Conservation (phyloP, 345 rosid genomes). For the Cardiospermum halicacabum region DNA sequence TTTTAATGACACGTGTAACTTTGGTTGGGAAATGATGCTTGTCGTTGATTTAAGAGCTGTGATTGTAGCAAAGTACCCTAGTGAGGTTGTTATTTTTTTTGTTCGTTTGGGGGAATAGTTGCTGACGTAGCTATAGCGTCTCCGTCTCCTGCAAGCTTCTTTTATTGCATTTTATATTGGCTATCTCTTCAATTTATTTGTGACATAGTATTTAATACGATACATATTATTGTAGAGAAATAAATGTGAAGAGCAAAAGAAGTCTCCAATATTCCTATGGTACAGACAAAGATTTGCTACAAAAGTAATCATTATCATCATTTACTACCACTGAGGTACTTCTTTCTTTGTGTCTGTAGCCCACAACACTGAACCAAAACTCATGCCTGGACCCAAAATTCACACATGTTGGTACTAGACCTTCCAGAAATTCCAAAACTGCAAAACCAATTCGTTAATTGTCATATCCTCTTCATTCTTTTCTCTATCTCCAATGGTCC, state of each 20-base stretch:
- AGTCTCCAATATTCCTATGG: too few species aligned
- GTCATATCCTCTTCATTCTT: neutral
- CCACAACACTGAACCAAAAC: too few species aligned
- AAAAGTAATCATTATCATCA: neutral
- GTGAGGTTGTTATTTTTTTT: conserved; percentile 5
- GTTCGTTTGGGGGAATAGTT: neutral
- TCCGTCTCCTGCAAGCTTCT: conserved; percentile 1
- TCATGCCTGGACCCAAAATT: too few species aligned
- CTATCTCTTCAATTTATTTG: too few species aligned
- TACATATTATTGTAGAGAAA: too few species aligned
- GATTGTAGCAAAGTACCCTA: neutral
- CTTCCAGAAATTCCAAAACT: neutral
- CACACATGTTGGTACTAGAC: neutral
- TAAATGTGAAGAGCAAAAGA: too few species aligned
- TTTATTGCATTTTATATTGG: neutral
- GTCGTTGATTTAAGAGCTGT: neutral
- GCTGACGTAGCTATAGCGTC: neutral
- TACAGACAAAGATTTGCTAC: too few species aligned
- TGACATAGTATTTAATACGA: too few species aligned
- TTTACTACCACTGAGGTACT: neutral
- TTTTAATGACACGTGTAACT: neutral
- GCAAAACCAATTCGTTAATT: neutral
- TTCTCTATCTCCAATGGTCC: neutral
- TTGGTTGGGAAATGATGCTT: too few species aligned
- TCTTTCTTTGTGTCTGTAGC: too few species aligned